phyloP scores from a whole-genome alignment of 257 asterid genomes.

The Scutellaria baicalensis region DNA sequence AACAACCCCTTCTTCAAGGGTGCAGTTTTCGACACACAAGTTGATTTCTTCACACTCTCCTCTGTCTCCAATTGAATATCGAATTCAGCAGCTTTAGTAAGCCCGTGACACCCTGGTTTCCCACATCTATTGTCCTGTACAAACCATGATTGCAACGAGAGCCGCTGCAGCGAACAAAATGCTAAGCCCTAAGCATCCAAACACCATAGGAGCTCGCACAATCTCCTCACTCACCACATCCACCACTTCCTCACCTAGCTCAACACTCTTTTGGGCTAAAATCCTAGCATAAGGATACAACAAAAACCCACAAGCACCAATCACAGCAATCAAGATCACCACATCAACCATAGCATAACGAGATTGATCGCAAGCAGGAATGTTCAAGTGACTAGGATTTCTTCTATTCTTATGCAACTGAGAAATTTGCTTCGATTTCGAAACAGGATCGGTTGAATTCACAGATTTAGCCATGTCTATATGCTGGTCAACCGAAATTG shows the following conservation, averaged over 20 bases:
- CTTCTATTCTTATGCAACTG: slow-evolving; percentile 37
- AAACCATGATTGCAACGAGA: slow-evolving; percentile 45
- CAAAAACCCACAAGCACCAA: slow-evolving; percentile 59
- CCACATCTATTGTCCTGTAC: slow-evolving; percentile 61
- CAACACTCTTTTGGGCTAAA: slow-evolving; percentile 29
- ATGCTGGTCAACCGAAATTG: slow-evolving; percentile 56
- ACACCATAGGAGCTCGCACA: slow-evolving; percentile 60
- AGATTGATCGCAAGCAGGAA: slow-evolving; percentile 70
- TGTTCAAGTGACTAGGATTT: slow-evolving; percentile 30
- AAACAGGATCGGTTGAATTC: slow-evolving; percentile 38
- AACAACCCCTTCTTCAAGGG: slow-evolving; percentile 53
- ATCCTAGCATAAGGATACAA: slow-evolving; percentile 54
- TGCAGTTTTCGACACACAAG: slow-evolving; percentile 22
- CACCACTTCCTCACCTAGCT: slow-evolving; percentile 39
- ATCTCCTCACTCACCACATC: slow-evolving; percentile 62
- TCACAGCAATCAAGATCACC: slow-evolving; percentile 63
- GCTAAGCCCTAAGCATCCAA: slow-evolving; percentile 74
- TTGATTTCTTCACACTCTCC: slow-evolving; percentile 54
- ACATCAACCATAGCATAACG: slow-evolving; percentile 69
- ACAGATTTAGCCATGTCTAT: slow-evolving; percentile 61
- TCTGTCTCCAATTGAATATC: slow-evolving; percentile 87
- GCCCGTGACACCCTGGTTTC: slow-evolving; percentile 71
- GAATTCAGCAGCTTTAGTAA: slow-evolving; percentile 75
- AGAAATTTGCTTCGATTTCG: slow-evolving; percentile 57
- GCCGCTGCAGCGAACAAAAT: slow-evolving; percentile 53